These are phyloP conservation scores for Vaccinium macrocarpon DNA, from an alignment of 148 eudicot genomes.

Conservation along the genomic window DNA sequence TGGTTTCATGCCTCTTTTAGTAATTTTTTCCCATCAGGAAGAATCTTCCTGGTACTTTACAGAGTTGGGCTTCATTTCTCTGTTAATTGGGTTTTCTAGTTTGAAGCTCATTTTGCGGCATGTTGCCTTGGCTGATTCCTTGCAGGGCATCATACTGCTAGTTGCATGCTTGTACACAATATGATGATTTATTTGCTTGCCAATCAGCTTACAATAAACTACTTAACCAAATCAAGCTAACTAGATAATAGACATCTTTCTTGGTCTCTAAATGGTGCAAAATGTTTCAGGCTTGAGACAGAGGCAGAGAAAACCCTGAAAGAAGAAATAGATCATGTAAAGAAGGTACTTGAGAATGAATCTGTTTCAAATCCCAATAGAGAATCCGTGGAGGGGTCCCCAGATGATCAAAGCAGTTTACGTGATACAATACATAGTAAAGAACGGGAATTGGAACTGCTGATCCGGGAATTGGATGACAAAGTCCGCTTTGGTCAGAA, in stretches of 20 bases:
- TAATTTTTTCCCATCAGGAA: no score
- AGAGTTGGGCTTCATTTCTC: no score
- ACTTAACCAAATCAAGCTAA: no score
- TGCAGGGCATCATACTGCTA: no score
- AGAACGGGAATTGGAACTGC: conserved; percentile 63
- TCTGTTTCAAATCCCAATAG: conserved; percentile 28
- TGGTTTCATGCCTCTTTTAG: no score
- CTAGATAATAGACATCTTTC: background rate
- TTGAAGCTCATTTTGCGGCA: no score
- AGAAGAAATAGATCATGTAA: conserved; percentile 44
- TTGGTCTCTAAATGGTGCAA: background rate
- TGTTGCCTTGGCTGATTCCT: no score
- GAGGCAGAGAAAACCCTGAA: conserved; percentile 51
- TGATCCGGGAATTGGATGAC: conserved; percentile 69
- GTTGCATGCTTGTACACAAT: no score
- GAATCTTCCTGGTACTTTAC: no score
- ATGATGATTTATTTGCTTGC: background rate
- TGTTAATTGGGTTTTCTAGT: no score
- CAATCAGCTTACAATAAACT: no score
- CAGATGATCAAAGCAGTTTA: conserved; percentile 38
- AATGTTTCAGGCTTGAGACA: conserved; percentile 49
- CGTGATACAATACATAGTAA: conserved; percentile 37
- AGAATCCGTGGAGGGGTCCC: conserved; percentile 30
- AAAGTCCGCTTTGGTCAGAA: conserved; percentile 72
- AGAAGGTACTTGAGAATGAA: conserved; percentile 42